Conservation (phyloP, 129 eudicot genomes). For the Flaveria linearis region DNA sequence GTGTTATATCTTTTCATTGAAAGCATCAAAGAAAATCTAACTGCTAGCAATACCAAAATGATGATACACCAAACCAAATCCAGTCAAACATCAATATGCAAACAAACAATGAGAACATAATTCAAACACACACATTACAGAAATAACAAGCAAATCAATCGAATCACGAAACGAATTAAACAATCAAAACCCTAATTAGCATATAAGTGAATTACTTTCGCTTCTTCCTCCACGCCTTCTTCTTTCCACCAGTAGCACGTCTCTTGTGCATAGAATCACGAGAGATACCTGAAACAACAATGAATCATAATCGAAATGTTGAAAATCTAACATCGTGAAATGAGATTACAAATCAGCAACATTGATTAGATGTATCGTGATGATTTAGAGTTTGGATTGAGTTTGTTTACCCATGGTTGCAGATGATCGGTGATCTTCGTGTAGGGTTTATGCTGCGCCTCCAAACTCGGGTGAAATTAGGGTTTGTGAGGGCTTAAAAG, state of each 20-base stretch:
- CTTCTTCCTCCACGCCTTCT: conserved; percentile 98
- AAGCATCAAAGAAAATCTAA: neutral
- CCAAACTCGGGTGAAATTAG: conserved; percentile 14
- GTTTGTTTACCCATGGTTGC: conserved; percentile 32
- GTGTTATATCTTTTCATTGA: neutral
- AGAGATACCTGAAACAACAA: conserved; percentile 60
- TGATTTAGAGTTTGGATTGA: neutral
- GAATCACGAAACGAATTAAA: neutral
- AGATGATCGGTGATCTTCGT: conserved; percentile 3
- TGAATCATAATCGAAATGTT: neutral
- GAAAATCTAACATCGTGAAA: neutral
- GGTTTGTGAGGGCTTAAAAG: conserved; percentile 19
- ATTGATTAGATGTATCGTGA: neutral
- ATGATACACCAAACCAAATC: neutral
- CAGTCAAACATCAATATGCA: neutral
- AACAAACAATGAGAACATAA: too few relatives aligned
- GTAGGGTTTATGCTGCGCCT: conserved; percentile 28
- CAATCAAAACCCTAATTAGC: neutral
- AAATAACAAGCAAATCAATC: too few relatives aligned
- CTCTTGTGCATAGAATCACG: conserved; percentile 91
- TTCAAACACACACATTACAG: too few relatives aligned
- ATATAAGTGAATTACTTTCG: conserved; percentile 53
- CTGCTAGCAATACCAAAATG: neutral
- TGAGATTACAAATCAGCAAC: neutral
- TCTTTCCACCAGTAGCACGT: conserved; percentile 94